Percentiles rank a stretch among this genome's conserved stretches.
These are phyloP conservation scores for Didymellaceae sp. DNA, from an alignment of 2,329 filamentous ascomycete genomes.

Conservation along the genomic window DNA sequence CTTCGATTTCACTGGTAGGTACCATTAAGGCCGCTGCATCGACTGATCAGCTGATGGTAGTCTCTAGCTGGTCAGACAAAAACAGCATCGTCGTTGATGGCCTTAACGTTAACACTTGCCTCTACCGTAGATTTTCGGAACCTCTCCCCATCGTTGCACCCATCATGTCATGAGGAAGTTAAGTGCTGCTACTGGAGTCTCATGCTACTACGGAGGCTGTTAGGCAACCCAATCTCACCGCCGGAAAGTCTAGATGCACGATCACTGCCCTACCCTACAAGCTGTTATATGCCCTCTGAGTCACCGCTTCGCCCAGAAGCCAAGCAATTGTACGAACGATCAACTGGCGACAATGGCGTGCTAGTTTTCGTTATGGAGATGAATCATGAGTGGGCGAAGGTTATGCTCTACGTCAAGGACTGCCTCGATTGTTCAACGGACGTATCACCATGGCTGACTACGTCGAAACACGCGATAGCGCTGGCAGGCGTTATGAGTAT, in stretches of 20 bases:
- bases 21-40: too few species aligned
- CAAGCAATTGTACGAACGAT: neutral
- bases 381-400: conserved; percentile 4
- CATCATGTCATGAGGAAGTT: neutral
- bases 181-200: conserved; percentile 1
- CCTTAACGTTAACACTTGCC: neutral
- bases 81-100: neutral
- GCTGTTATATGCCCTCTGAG: conserved; percentile 1
- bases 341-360: neutral
- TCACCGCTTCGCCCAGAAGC: conserved; percentile 1
- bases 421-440: neutral
- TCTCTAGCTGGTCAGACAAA: neutral
- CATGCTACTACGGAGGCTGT: neutral
- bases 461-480: neutral
- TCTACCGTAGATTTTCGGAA: neutral
- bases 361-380: conserved; percentile 5
- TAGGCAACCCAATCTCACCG: neutral
- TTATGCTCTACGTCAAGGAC: conserved; percentile 8
- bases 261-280: neutral
- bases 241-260: neutral
- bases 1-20: neutral
- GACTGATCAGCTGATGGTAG: neutral
- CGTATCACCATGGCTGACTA: conserved; percentile 2
- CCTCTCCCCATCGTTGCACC: neutral
- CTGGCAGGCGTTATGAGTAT: conserved; percentile 5